Evolutionary conservation across 2,329 filamentous ascomycete genomes (phyloP), one percentile per base, ranked within the genome.

Genomic region (Mariannaea sp.): DNA sequence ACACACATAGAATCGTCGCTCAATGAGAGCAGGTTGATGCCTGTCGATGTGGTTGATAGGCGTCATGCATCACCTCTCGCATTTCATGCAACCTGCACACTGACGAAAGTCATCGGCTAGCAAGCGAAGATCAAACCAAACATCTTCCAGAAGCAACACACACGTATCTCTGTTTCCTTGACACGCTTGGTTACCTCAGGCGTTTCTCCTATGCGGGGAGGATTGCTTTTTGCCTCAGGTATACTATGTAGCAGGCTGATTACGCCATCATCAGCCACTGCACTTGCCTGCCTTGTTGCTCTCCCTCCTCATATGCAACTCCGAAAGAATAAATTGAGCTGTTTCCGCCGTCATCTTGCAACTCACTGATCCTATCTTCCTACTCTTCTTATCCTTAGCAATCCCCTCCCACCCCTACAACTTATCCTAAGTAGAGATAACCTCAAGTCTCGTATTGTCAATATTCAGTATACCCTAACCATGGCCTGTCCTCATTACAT

Each of bases 401-500:
- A 7, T 39, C 33, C 7, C 9, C 19, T 22, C 33, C 41, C 17
- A 19, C 22, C 38, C 13, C n/a, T 36, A 8, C 8, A 24, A 5
- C 22, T 8, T 24, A 24, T 5, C 22, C 5, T 24, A 8, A 24
- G 8, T 8, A 8, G 8, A 24, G 22, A 32, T 38, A 13, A 26
- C 40, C 27, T 17, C 10, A n/a, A n/a, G n/a, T 42, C 14, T 30
- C 19, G 19, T 13, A 24, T 22, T 22, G 7, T 20, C 17, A 46
- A 16, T 12, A 8, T 14, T 12, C 7, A 27, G n/a, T n/a, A n/a
- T n/a, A 22, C 27, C 30, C 17, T 17, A 48, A 55, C 3, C 41
- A 61, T 61, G 58, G 48, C 58, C 32, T 56, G 57, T 45, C 65
- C 61, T 50, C 77, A 74, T 64, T 73, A 68, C 53, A 72, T 78